Conservation (phyloP, 2,329 filamentous ascomycete genomes). For the Ascocoryne sarcoides region DNA sequence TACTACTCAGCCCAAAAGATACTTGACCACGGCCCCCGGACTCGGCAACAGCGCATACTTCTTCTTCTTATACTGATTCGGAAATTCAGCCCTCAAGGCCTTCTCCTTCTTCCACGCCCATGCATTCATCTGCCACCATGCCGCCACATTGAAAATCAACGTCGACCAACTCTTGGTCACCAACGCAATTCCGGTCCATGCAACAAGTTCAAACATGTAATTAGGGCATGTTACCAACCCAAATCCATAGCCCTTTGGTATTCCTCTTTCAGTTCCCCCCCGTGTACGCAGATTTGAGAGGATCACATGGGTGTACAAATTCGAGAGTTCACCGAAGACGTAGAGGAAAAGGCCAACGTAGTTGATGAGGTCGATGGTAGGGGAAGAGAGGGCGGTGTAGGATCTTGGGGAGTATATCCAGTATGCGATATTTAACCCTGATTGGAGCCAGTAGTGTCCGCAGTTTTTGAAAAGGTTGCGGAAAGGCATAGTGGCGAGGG, state of each 20-base stretch:
- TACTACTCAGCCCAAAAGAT: background rate
- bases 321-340: constrained; percentile 68
- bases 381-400: constrained; percentile 44
- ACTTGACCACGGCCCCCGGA: background rate
- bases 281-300: constrained; percentile 68
- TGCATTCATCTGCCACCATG: constrained; percentile 67
- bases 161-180: constrained; percentile 74
- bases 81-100: constrained; percentile 83
- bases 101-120: constrained; percentile 93
- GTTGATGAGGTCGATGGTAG: constrained; percentile 38
- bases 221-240: constrained; percentile 87
- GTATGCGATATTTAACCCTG: constrained; percentile 72
- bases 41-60: constrained; percentile 64
- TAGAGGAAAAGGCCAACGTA: constrained; percentile 65
- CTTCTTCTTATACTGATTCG: constrained; percentile 94
- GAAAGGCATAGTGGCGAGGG: constrained; percentile 85
- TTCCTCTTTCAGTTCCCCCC: constrained; percentile 78
- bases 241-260: constrained; percentile 81
- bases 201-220: constrained; percentile 85
- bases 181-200: constrained; percentile 77
- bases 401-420: constrained; percentile 76
- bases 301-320: constrained; percentile 71
- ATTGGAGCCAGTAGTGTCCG: constrained; percentile 83
- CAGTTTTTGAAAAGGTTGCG: constrained; percentile 92
- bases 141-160: constrained; percentile 64